Evolutionary conservation across 176 grass and related monocot species (phyloP), one percentile per base, ranked within the genome.

Genomic region (Cenchrus fungigraminus): DNA sequence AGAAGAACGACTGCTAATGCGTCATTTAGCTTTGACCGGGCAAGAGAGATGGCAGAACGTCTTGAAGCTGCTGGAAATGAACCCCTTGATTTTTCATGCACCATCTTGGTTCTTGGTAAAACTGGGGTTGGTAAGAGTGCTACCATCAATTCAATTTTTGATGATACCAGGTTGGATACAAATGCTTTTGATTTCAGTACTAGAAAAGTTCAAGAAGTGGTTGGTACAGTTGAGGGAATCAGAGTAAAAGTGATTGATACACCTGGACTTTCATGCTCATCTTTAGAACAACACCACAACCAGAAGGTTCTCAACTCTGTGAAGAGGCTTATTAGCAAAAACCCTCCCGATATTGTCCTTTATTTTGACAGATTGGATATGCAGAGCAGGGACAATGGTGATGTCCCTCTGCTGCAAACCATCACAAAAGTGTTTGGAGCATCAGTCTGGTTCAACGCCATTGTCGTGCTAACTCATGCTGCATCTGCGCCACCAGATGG

Each of bases 361-460:
- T 98, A 98, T 76, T 92, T 98, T 83, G 97, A 98, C 68, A 80
- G 97, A 83, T 76, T 98, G 80, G 97, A 98, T 81, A 87, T 95
- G 89, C 93, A 92, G 65, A 98, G 81, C 79, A 79, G 97, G 70
- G 97, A 98, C 79, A 86, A 89, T 56, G 89, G 93, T 78, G 97
- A 98, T 89, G 81, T 92, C 9, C 83, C 89, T 69, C 89, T 95
- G 13, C 68, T 98, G 59, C 91, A 83, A 76, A 92, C 91, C 11
- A 95, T 98, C 50, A 98, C 89, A 9, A 88, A 91, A 82, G 88
- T 89, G 53, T 95, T 98, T 72, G 91, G 91, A 42, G 15, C 93
- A 46, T 88, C 93, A 2, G 79, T 95, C 62, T 98, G 97, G 97
- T 98, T 95, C 71, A 98, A 98, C 86, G 93, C 97, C 29, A 98